These are phyloP conservation scores for Hyaloscypha finlandica DNA, from an alignment of 495 filamentous ascomycete species.

Conservation along the genomic window DNA sequence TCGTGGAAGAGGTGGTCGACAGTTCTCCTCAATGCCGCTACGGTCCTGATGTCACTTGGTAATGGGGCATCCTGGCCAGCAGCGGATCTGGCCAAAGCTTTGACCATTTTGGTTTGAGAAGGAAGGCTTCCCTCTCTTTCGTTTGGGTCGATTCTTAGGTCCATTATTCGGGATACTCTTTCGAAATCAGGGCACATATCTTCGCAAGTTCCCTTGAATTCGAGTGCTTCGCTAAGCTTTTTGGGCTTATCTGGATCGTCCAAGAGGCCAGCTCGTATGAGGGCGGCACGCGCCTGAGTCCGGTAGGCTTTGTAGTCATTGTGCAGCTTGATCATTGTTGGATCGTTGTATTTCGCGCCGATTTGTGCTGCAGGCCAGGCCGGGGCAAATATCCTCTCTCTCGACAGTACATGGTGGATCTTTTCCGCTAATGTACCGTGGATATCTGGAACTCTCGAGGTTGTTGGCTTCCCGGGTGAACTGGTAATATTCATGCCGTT, in stretches of 20 bases:
- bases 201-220: slow-evolving; percentile 83
- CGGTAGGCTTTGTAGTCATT: slow-evolving; percentile 63
- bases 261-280: slow-evolving; percentile 75
- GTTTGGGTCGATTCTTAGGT: slow-evolving; percentile 53
- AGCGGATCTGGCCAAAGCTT: slow-evolving; percentile 85
- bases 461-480: no score
- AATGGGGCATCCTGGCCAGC: slow-evolving; percentile 90
- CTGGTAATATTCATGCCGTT: no score
- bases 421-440: slow-evolving; percentile 7
- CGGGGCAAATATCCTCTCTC: slow-evolving; percentile 32
- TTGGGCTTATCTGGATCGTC: slow-evolving; percentile 88
- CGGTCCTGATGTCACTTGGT: slow-evolving; percentile 88
- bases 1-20: slow-evolving; percentile 81
- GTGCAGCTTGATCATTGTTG: slow-evolving; percentile 45
- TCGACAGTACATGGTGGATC: slow-evolving; percentile 20
- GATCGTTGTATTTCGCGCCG: slow-evolving; percentile 40
- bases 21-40: slow-evolving; percentile 69
- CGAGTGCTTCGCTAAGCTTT: slow-evolving; percentile 78
- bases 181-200: slow-evolving; percentile 96
- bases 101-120: slow-evolving; percentile 58
- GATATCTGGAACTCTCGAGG: no score
- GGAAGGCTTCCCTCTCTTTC: slow-evolving; percentile 50
- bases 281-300: slow-evolving; percentile 62
- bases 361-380: slow-evolving; percentile 41
- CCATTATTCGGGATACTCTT: slow-evolving; percentile 73